Conservation (phyloP, 805 yeast genomes). For the Metschnikowia borealis region DNA sequence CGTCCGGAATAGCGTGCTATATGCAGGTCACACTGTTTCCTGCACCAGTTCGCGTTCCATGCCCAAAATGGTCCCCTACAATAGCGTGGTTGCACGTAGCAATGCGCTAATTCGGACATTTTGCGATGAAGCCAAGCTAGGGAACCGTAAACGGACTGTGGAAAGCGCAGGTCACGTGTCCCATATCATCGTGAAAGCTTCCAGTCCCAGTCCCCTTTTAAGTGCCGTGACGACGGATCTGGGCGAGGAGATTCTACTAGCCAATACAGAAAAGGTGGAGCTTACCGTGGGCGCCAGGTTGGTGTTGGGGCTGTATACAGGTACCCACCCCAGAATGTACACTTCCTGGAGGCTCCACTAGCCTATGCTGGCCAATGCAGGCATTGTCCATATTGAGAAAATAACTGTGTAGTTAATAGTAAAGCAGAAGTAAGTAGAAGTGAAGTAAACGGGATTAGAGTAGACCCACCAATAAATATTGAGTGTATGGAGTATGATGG, state of each 20-base stretch:
- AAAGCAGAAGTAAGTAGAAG: no score
- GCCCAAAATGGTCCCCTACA: constrained; percentile 5
- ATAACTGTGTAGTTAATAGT: neutral
- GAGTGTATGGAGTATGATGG: no score
- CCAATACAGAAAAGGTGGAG: constrained; percentile 1
- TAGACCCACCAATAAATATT: no score
- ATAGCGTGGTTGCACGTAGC: constrained; percentile 6
- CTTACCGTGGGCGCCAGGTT: constrained; percentile 2
- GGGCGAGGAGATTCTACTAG: constrained; percentile 6
- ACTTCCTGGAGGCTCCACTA: neutral
- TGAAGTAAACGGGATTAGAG: no score
- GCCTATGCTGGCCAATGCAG: no score
- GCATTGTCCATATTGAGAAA: no score
- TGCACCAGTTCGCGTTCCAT: neutral
- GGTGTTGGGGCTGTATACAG: neutral
- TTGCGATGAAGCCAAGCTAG: constrained; percentile 1
- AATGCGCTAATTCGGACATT: constrained; percentile 5
- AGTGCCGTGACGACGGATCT: constrained; percentile 5
- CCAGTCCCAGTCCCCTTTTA: constrained; percentile 4
- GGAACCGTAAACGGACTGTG: neutral
- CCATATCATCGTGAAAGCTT: neutral
- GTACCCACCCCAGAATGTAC: constrained; percentile 1
- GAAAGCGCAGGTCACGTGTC: neutral
- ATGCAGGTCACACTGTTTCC: neutral
- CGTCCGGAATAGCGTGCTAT: neutral